Percentiles rank a stretch among this genome's conserved stretches.
phyloP scores from a whole-genome alignment of 139 green algal genomes.

The Chlorella sorokiniana region DNA sequence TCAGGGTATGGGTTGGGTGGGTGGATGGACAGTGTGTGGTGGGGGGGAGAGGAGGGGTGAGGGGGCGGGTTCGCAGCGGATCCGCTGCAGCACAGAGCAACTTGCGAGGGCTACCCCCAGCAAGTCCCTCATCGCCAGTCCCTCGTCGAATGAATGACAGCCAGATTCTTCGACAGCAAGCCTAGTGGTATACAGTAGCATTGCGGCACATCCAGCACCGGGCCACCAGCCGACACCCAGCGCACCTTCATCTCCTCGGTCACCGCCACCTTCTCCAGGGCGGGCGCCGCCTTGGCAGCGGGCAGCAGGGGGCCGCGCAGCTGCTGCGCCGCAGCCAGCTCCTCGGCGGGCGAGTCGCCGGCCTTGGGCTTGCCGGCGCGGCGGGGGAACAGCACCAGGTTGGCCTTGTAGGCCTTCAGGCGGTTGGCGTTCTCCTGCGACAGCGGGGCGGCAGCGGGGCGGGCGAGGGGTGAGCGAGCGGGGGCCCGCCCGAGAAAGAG shows the following conservation, averaged over 20 bases:
- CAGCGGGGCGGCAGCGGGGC: not conserved
- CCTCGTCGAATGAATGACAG: too few species aligned
- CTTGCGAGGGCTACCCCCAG: too few species aligned
- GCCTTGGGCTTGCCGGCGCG: slow-evolving; percentile 92
- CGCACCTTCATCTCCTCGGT: slow-evolving; percentile 89
- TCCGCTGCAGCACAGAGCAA: not conserved
- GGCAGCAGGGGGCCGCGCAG: slow-evolving; percentile 72
- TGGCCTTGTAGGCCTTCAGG: slow-evolving; percentile 96
- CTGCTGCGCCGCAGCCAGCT: slow-evolving; percentile 68
- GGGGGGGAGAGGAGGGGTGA: not conserved
- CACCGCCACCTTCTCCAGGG: slow-evolving; percentile 84
- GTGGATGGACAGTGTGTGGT: not conserved
- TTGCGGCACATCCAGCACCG: too few species aligned
- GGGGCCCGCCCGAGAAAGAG: not conserved
- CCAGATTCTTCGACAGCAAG: too few species aligned
- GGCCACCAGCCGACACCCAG: not conserved
- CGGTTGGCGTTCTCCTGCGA: slow-evolving; percentile 89
- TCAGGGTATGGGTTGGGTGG: not conserved
- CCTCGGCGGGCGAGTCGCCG: slow-evolving; percentile 81
- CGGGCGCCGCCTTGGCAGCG: slow-evolving; percentile 48
- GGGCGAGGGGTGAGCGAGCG: not conserved
- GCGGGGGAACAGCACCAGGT: slow-evolving; percentile 87
- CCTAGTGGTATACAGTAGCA: too few species aligned
- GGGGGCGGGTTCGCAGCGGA: not conserved
- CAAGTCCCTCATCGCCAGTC: too few species aligned